Evolutionary conservation across 2,329 filamentous ascomycete species (phyloP).

Genomic region (Arachnomyces sp.): DNA sequence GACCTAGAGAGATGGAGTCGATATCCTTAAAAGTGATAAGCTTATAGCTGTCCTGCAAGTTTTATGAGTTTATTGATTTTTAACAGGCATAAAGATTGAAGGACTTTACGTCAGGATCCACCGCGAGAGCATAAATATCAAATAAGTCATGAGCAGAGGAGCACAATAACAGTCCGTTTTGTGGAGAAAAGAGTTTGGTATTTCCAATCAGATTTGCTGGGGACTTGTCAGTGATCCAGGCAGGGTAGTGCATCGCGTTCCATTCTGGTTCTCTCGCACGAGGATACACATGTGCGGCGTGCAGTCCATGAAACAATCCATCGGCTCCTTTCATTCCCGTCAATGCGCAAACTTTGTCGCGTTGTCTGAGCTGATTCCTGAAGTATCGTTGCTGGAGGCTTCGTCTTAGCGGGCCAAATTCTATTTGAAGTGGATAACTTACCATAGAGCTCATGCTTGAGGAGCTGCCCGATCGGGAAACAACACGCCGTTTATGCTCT

Average conservation of each 20-base stretch:
- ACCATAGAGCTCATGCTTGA: background rate
- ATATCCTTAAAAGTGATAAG: conserved; percentile 20
- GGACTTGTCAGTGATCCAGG: conserved; percentile 11
- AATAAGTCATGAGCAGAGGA: conserved; percentile 15
- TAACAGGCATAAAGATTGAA: conserved; percentile 1
- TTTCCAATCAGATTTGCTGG: conserved; percentile 5
- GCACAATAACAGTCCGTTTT: conserved; percentile 21
- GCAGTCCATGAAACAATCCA: conserved; percentile 1
- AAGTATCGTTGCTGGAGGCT: conserved; percentile 2
- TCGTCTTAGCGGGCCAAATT: background rate
- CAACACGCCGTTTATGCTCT: background rate
- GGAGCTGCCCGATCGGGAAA: background rate
- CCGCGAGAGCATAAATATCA: conserved; percentile 16
- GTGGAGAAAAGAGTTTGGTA: conserved; percentile 17
- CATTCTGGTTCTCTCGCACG: conserved; percentile 16
- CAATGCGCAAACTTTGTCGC: conserved; percentile 4
- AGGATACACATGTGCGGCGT: conserved; percentile 23
- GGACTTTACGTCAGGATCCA: conserved; percentile 19
- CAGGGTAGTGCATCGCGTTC: conserved; percentile 10
- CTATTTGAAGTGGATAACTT: background rate
- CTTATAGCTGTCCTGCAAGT: conserved; percentile 14
- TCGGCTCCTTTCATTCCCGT: conserved; percentile 14
- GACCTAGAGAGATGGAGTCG: conserved; percentile 4
- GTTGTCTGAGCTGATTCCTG: background rate
- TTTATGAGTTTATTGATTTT: background rate